A percentile compares a stretch with the other conserved stretches of the same genome.
phyloP scores from a whole-genome alignment of 768 basidiomycete species.

The Leucocoprinus leucothites region DNA sequence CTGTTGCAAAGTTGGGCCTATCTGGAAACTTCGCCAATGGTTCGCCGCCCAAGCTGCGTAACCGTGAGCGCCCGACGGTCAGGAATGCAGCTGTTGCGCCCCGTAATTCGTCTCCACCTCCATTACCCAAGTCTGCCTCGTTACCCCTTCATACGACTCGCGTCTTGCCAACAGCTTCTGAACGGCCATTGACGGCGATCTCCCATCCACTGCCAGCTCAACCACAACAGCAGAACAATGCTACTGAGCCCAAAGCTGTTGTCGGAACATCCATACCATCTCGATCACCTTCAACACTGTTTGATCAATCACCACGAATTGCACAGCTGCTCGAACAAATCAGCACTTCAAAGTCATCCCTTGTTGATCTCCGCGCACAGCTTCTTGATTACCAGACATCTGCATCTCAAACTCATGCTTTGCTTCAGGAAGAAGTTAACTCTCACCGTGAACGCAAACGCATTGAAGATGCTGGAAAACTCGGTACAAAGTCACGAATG shows the following conservation, averaged over 20 bases:
- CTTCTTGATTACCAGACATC: constrained; percentile 56
- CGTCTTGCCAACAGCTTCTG: constrained; percentile 26
- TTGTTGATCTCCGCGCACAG: constrained; percentile 68
- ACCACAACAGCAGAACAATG: constrained; percentile 15
- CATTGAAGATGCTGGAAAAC: constrained; percentile 75
- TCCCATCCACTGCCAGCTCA: constrained; percentile 27
- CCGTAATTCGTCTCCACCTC: constrained; percentile 77
- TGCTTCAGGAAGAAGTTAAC: constrained; percentile 73
- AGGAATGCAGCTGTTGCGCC: constrained; percentile 32
- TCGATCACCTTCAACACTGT: constrained; percentile 39
- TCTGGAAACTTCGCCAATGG: constrained; percentile 41
- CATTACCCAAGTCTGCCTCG: constrained; percentile 78
- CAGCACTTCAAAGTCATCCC: constrained; percentile 52
- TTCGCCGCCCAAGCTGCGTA: constrained; percentile 54
- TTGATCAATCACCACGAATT: constrained; percentile 68
- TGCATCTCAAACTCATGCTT: constrained; percentile 56
- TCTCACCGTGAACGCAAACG: constrained; percentile 71
- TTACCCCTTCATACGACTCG: constrained; percentile 71
- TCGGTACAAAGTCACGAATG: constrained; percentile 79
- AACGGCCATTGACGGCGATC: constrained; percentile 25
- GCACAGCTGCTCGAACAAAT: constrained; percentile 78
- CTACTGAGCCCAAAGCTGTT: constrained; percentile 26
- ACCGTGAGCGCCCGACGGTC: constrained; percentile 54
- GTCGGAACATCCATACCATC: constrained; percentile 30
- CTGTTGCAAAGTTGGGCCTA: constrained; percentile 48